Base-by-base conservation (phyloP, 495 filamentous ascomycete genomes). In the Sordaria brevicollis region DNA sequence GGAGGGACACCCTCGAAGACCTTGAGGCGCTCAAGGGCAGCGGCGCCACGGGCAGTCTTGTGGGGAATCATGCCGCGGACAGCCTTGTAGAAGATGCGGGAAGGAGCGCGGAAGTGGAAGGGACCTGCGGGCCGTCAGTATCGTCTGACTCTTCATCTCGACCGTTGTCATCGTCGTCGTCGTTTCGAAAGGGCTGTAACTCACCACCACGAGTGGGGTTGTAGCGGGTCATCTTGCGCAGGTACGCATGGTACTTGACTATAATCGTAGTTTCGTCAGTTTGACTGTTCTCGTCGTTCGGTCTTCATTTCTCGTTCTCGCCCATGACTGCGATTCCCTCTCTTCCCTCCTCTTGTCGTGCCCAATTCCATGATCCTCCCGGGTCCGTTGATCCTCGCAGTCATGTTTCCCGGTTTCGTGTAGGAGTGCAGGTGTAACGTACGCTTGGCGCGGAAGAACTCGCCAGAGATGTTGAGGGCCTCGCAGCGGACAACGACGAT, bases 181-280 rank as follows among this genome's bases (percentile, higher is more conserved):
- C 37, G 68, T 39, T 15, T 62, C 49, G 49, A 25, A 13, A 62
- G 25, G 49, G 49, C 49, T 62, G 49, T 62, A 69, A 81, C 90
- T 87, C 85, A 93, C 91, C 93, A 87, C 93, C 95, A 81, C 93
- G 94, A 76, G 92, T 96, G 78, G 95, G 93, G 89, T 99, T 99
- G 91, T 91, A 99, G 83, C 95, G 92, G 81, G 96, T 99, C 85
- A 94, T 93, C 90, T 98, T 99, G 88, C 94, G 93, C 80, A 99
- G 91, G 88, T 97, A 98, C 85, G 94, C 92, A 79, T 95, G 92
- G 89, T 98, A 99, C 92, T 99, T 99, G 83, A 99, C 95, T 99
- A 81, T 85, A 85, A 65, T 72, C 68, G 54, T 34, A 72, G 49
- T 31, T 31, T 31, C 49, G 49, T 83, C 73, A 83, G 82, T 70